These are phyloP conservation scores for Linnemannia schmuckeri DNA, from an alignment of 192 early-diverging fungal genomes.

Conservation along the genomic window DNA sequence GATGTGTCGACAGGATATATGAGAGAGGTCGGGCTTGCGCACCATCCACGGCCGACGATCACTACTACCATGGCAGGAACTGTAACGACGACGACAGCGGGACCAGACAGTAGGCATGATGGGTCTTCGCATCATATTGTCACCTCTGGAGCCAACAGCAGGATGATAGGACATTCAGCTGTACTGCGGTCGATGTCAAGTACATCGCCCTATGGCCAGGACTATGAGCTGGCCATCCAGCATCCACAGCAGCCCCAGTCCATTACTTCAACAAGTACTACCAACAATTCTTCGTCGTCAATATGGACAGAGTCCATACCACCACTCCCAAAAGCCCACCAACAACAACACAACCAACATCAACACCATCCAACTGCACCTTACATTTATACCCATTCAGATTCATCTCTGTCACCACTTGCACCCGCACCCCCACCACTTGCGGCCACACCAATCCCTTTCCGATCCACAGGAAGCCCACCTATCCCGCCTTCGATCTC, in stretches of 20 bases:
- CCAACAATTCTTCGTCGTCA: not conserved
- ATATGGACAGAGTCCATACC: not conserved
- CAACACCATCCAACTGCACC: not conserved
- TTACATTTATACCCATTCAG: not conserved
- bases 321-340: not conserved
- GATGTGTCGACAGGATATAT: conserved; percentile 20
- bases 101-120: not conserved
- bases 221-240: not conserved
- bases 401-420: not conserved
- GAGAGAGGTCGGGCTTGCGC: conserved; percentile 6
- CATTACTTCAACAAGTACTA: not conserved
- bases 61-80: not conserved
- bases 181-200: not conserved
- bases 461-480: not conserved
- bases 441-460: not conserved
- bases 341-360: no score
- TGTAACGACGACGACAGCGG: no score
- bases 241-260: not conserved
- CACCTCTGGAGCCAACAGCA: not conserved
- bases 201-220: not conserved
- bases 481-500: not conserved
- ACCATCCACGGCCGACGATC: conserved; percentile 20
- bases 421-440: not conserved
- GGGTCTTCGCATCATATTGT: not conserved
- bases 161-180: not conserved